Evolutionary conservation across 345 rosid genomes (phyloP).

Genomic region (Psidium guajava): DNA sequence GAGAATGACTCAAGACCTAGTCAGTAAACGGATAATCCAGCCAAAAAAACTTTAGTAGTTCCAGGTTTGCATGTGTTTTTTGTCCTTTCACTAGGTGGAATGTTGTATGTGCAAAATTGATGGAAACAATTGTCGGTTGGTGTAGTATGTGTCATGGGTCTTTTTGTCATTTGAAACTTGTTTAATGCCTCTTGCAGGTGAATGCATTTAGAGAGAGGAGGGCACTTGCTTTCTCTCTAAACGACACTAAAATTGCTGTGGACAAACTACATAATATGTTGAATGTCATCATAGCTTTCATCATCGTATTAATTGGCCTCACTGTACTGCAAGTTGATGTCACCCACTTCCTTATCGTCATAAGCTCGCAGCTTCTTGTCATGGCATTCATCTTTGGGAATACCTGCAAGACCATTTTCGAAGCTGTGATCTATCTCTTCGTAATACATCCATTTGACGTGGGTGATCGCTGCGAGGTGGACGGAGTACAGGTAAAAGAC

Average conservation of each 20-base stretch:
- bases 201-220: constrained; percentile 28
- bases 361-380: constrained; percentile 37
- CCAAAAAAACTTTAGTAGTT: background rate
- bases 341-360: constrained; percentile 23
- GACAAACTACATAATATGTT: constrained; percentile 37
- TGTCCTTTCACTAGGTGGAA: background rate
- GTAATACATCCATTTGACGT: constrained; percentile 43
- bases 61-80: background rate
- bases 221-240: constrained; percentile 34
- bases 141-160: background rate
- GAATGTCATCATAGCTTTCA: constrained; percentile 17
- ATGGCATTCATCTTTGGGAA: constrained; percentile 35
- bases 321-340: constrained; percentile 26
- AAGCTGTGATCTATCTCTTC: constrained; percentile 40
- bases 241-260: constrained; percentile 36
- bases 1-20: background rate
- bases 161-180: background rate
- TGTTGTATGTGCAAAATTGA: background rate
- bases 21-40: background rate
- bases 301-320: constrained; percentile 24
- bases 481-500: constrained; percentile 26
- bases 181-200: constrained; percentile 8
- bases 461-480: constrained; percentile 39
- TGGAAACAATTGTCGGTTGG: background rate
- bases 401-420: constrained; percentile 33